Base-by-base conservation (phyloP, 306 rosid species). In the Lathyrus aphaca region DNA sequence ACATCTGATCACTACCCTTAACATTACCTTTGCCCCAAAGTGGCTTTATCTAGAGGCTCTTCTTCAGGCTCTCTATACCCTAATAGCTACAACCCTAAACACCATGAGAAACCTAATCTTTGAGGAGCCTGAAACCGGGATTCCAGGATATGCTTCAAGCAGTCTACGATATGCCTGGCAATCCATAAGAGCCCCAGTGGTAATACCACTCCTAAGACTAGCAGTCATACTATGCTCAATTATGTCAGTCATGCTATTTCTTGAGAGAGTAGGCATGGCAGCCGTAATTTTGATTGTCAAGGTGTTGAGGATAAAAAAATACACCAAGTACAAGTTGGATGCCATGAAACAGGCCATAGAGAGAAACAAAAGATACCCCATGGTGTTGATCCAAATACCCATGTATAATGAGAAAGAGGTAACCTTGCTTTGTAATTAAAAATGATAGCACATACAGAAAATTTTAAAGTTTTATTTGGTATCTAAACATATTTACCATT, bases 381-480 rank as follows among this genome's bases (percentile, higher is more conserved):
- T 16, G 74, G 87, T 85, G 63, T 65, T 86, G 78, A 71, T 86
- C 80, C 87, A 86, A 74, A 86, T 82, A 58, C 90, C 87, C 6
- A 82, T 82, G 90, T 86, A 51, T 60, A 82, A 86, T 21, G 90
- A 86, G 82, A 86, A 81, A 81, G 90, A 86, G 90, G 87, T 86
- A 77, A 14, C 40, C 9, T 66, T 72, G 37, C 75, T 45, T 63
- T 46, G 56, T 38, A 60, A 64, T 35, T 38, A 44, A 43, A 13
- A 50, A 63, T 39, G 11, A 50, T 44, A 37, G 72, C 68, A 61
- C 21, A 71, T 19, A 68, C 17, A 43, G 23, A 39, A 40, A 17
- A 32, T 63, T 37, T 60, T 14, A 23, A 11, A 7, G 38, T 29
- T 51, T 55, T 56, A 25, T 19, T 68, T 40, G 30, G 68, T 35